A percentile compares a stretch with the other conserved stretches of the same genome.
phyloP scores from a whole-genome alignment of 2,329 filamentous ascomycete species.

The Cladosporium oxysporum region DNA sequence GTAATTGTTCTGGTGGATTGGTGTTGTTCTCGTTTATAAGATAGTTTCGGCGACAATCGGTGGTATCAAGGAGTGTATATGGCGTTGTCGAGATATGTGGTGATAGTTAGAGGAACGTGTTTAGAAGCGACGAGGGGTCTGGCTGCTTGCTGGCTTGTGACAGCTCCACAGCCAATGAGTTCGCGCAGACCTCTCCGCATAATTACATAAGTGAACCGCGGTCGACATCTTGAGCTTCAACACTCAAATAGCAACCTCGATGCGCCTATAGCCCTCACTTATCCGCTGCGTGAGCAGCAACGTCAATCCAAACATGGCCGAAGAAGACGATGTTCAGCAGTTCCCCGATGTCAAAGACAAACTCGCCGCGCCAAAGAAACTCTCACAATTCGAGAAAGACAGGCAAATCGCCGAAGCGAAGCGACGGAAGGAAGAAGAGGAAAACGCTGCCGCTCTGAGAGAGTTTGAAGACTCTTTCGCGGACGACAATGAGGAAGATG shows the following conservation, averaged over 20 bases:
- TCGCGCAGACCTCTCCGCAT: not conserved
- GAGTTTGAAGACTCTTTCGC: constrained; percentile 84
- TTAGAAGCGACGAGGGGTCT: constrained; percentile 15
- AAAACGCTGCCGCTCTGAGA: constrained; percentile 82
- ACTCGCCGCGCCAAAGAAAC: constrained; percentile 72
- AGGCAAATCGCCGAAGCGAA: constrained; percentile 89
- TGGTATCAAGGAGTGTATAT: not conserved
- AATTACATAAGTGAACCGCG: constrained; percentile 4
- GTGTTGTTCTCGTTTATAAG: not conserved
- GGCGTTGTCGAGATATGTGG: not conserved
- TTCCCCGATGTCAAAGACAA: constrained; percentile 77
- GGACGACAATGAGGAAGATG: constrained; percentile 49
- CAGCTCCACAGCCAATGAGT: constrained; percentile 4
- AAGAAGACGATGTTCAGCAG: constrained; percentile 34
- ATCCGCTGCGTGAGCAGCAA: not conserved
- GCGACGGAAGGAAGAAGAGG: constrained; percentile 76
- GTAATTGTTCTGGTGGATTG: constrained; percentile 1
- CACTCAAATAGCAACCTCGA: not conserved
- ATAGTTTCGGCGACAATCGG: not conserved
- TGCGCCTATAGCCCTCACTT: not conserved
- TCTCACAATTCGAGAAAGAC: constrained; percentile 85
- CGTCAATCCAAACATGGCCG: constrained; percentile 21
- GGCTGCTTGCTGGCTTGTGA: constrained; percentile 15
- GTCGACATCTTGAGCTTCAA: constrained; percentile 2
- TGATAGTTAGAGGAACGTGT: constrained; percentile 6